A percentile compares a stretch with the other conserved stretches of the same genome.
Conservation (phyloP, 345 rosid genomes). For the Moricandia moricandioides region DNA sequence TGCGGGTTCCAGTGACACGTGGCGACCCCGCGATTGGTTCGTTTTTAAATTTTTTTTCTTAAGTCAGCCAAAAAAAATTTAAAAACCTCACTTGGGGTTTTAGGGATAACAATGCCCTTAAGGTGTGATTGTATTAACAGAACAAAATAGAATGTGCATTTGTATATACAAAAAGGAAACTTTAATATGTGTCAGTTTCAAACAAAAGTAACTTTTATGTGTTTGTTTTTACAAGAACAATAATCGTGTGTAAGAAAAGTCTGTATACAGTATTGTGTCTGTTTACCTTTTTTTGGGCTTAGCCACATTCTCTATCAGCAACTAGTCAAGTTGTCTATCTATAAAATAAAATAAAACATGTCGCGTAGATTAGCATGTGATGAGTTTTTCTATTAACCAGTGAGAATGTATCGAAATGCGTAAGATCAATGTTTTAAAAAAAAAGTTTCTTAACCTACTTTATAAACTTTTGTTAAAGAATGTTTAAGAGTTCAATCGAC, state of each 20-base stretch:
- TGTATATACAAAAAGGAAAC: neutral
- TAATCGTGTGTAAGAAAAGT: conserved; percentile 12
- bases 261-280: conserved; percentile 22
- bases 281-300: neutral
- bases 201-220: conserved; percentile 9
- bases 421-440: neutral
- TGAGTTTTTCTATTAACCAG: neutral
- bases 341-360: conserved; percentile 3
- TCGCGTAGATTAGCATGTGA: conserved; percentile 3
- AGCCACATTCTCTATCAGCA: conserved; percentile 24
- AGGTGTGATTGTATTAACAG: neutral
- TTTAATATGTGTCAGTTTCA: neutral
- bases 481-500: neutral
- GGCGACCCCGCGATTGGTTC: no score
- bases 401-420: neutral
- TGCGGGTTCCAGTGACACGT: no score
- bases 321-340: conserved; percentile 20
- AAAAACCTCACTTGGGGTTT: no score
- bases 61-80: no score
- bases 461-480: neutral
- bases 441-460: neutral
- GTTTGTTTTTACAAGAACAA: conserved; percentile 9
- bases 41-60: no score
- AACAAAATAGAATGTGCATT: neutral
- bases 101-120: no score